Base-by-base conservation (phyloP, 192 early-diverging fungal species). In the Rhizophagus prolifer region DNA sequence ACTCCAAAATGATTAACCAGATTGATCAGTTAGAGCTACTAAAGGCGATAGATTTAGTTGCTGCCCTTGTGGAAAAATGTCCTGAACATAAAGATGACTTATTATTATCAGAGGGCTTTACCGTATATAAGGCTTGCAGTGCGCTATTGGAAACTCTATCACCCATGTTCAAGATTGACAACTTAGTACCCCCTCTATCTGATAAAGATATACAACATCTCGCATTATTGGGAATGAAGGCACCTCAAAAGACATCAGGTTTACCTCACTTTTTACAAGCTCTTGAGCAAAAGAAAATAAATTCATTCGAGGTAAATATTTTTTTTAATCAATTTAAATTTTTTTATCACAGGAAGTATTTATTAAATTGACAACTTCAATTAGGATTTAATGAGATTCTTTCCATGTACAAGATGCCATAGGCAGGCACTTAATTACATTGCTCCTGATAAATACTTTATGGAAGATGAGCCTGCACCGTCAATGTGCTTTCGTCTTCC, bases 321-420 rank as follows among this genome's bases (percentile, higher is more conserved):
- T 21, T 16, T 19, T 54, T 54, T 7, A 19, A 6, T 21, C 16
- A 21, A 54, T 54, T 8, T 0, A 5, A n/a, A n/a, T 19, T 21
- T 19, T 4, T 19, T n/a, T 31, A 16, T 19, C 10, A 5, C 10
- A 54, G 14, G 6, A 21, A 54, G 21, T 21, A 1, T 54, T n/a
- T 54, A 6, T 0, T 21, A 54, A 54, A 54, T 54, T 54, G 50
- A 54, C 2, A 54, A 44, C 16, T 1, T 36, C 66, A 38, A 19
- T 71, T 71, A 71, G 69, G 41, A 28, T 50, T 71, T 71, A 21
- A 54, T 71, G 14, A 30, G 26, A 71, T 71, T 71, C 6, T 50
- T 58, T 10, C 69, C 69, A 25, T 71, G 69, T 28, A 13, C 38
- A 46, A 71, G 16, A 58, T 71, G 69, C 10, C 44, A 71, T 7